phyloP scores from a whole-genome alignment of 345 rosid species.

The Erysimum cheiranthoides region DNA sequence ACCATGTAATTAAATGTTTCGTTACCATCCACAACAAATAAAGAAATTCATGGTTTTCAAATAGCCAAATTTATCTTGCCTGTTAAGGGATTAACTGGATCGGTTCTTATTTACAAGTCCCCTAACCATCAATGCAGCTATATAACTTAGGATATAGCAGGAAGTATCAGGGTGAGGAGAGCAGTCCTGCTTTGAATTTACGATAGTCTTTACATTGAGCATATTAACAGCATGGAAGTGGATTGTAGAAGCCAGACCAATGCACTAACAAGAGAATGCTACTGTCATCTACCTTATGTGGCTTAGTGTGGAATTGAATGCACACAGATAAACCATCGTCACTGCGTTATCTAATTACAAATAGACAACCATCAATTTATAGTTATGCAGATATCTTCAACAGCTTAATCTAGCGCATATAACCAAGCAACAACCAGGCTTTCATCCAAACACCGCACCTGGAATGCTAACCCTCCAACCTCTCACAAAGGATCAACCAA shows the following conservation, averaged over 20 bases:
- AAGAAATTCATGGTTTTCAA: background rate
- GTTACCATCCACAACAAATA: background rate
- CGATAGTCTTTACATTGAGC: background rate
- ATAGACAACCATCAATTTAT: background rate
- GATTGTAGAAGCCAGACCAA: slow-evolving; percentile 8
- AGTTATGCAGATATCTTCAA: background rate
- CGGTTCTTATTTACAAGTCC: background rate
- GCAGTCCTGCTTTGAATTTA: background rate
- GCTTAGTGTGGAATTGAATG: slow-evolving; percentile 4
- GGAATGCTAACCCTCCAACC: too few species aligned
- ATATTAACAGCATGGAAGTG: slow-evolving; percentile 1
- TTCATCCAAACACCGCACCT: background rate
- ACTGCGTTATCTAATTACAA: background rate
- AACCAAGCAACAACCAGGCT: background rate
- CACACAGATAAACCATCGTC: slow-evolving; percentile 7
- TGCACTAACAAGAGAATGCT: slow-evolving; percentile 17
- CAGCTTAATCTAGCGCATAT: background rate
- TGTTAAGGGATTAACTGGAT: background rate
- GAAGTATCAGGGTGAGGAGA: background rate
- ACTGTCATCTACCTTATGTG: background rate
- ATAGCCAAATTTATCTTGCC: background rate
- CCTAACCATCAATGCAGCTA: slow-evolving; percentile 4
- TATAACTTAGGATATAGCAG: background rate
- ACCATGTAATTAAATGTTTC: background rate
- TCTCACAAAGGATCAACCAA: too few species aligned